phyloP scores from a whole-genome alignment of 169 alveolate genomes.

The Miamiensis avidus region DNA sequence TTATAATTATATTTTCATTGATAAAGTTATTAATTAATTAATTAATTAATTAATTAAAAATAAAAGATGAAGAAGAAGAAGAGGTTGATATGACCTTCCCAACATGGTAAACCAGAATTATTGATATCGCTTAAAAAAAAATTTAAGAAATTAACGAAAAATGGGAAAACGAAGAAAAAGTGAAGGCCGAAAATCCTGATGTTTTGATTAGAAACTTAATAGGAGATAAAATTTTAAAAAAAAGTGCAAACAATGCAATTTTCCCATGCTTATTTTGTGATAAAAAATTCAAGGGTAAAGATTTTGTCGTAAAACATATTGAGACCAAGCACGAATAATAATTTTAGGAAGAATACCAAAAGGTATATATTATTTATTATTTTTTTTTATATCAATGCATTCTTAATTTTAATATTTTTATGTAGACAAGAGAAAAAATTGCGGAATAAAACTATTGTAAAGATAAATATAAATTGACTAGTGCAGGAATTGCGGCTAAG shows the following conservation, averaged over 20 bases:
- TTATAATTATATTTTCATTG: too few relatives aligned
- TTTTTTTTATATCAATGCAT: too few relatives aligned
- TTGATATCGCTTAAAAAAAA: conserved; percentile 6
- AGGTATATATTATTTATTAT: not conserved
- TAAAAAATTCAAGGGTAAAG: conserved; percentile 11
- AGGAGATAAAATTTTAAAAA: not conserved
- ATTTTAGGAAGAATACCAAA: not conserved
- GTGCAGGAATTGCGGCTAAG: not conserved
- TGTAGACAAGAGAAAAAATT: not conserved
- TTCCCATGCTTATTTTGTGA: conserved; percentile 17
- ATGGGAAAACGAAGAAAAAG: not conserved
- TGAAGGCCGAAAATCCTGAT: too few relatives aligned
- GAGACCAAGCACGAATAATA: conserved; percentile 2
- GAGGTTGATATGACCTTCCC: conserved; percentile 8
- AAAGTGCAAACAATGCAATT: conserved; percentile 6
- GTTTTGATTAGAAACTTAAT: not conserved
- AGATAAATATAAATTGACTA: not conserved
- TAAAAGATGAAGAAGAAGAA: conserved; percentile 3
- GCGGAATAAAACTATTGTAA: not conserved
- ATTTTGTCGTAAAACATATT: conserved; percentile 11
- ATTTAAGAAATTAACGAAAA: conserved; percentile 2
- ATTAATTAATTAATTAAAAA: too few relatives aligned
- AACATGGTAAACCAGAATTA: conserved; percentile 12
- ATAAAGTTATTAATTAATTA: too few relatives aligned
- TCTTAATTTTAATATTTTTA: too few relatives aligned